phyloP scores from a whole-genome alignment of 2,329 filamentous ascomycete genomes.

The Parasarocladium wereldwijsianum region DNA sequence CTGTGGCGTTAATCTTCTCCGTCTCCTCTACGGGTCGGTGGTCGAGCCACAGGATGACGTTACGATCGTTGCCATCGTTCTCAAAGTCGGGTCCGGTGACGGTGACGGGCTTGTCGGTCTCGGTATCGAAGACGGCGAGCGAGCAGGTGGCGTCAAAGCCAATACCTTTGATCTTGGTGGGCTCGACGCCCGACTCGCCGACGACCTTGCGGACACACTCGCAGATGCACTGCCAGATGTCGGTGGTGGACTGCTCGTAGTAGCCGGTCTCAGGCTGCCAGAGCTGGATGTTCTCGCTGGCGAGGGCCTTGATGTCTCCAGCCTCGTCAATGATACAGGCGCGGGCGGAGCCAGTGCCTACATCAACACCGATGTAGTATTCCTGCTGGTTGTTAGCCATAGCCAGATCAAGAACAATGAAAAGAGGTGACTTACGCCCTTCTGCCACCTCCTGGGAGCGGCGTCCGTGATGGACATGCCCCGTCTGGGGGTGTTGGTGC shows the following conservation, averaged over 20 bases:
- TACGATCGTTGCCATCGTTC: constrained; percentile 69
- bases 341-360: constrained; percentile 87
- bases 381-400: constrained; percentile 21
- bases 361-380: constrained; percentile 75
- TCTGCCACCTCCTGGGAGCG: constrained; percentile 3
- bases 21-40: constrained; percentile 86
- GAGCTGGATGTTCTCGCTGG: constrained; percentile 61
- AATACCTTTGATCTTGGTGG: constrained; percentile 66
- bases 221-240: constrained; percentile 96
- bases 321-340: constrained; percentile 89
- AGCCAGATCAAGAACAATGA: constrained; percentile 7
- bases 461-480: constrained; percentile 3
- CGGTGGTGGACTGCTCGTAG: constrained; percentile 93
- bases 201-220: constrained; percentile 72
- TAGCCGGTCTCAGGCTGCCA: constrained; percentile 66
- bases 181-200: constrained; percentile 65
- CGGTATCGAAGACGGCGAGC: constrained; percentile 73
- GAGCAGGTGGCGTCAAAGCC: constrained; percentile 99
- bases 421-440: constrained; percentile 4
- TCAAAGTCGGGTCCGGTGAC: constrained; percentile 75
- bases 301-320: constrained; percentile 71
- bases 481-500: constrained; percentile 3
- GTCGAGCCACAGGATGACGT: constrained; percentile 95
- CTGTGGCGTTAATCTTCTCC: constrained; percentile 80
- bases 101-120: constrained; percentile 81